Conservation (phyloP, 352 stramenopile species). For the Aphanomyces cochlioides region DNA sequence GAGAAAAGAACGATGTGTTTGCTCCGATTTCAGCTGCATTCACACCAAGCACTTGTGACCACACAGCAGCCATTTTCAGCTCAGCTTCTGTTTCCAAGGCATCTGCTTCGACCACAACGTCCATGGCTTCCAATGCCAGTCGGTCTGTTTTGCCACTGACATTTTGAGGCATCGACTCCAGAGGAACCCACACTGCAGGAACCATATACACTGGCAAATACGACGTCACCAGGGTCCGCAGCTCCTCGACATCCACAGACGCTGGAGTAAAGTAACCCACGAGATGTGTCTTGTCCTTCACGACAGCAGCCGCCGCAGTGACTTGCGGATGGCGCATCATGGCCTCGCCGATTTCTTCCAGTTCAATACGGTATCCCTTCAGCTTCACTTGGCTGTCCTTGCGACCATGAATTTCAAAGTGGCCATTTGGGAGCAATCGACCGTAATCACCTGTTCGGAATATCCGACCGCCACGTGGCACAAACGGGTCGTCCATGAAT, state of each 20-base stretch:
- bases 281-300: conserved; percentile 65
- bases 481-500: conserved; percentile 52
- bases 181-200: background rate
- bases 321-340: conserved; percentile 44
- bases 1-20: background rate
- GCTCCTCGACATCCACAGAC: background rate
- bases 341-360: conserved; percentile 68
- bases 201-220: background rate
- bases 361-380: conserved; percentile 75
- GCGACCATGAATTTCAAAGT: conserved; percentile 81
- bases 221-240: background rate
- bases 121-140: background rate
- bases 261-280: conserved; percentile 86
- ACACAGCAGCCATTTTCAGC: background rate
- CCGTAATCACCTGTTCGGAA: conserved; percentile 91
- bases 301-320: conserved; percentile 47
- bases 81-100: background rate
- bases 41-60: background rate
- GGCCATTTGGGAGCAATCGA: conserved; percentile 85
- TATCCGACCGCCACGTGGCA: conserved; percentile 62
- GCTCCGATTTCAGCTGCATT: background rate
- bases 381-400: conserved; percentile 77
- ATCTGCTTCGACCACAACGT: background rate
- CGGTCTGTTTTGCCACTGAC: background rate
- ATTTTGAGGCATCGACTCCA: background rate